Evolutionary conservation across 1,284 basidiomycete species (phyloP).

Genomic region (Apiotrichum gamsii): DNA sequence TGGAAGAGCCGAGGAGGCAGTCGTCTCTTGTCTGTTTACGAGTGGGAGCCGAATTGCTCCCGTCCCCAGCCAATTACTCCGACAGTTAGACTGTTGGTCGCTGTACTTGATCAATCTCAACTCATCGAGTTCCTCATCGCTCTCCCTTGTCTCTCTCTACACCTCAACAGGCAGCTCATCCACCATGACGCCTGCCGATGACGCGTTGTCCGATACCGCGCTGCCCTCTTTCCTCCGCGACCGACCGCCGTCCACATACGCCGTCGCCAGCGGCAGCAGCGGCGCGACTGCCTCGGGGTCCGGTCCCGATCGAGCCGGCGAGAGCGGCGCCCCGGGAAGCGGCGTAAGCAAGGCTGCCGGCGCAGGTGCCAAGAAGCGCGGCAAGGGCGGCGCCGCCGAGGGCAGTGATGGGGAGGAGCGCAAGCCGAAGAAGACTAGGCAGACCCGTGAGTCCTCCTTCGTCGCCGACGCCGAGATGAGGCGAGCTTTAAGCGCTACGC

Average conservation of each 20-base stretch:
- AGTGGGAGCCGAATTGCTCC: too few species aligned
- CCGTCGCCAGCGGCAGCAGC: neutral
- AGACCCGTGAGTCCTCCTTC: slow-evolving; percentile 34
- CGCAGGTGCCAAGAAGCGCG: slow-evolving; percentile 5
- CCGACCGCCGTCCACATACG: neutral
- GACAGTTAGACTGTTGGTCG: too few species aligned
- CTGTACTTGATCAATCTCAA: too few species aligned
- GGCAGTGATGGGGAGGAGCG: slow-evolving; percentile 11
- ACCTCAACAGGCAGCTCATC: neutral
- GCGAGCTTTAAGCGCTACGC: too few species aligned
- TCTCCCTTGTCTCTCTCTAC: neutral
- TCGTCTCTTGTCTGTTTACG: too few species aligned
- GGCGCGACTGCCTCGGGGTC: neutral
- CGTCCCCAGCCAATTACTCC: too few species aligned
- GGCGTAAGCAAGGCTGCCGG: neutral
- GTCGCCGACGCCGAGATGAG: too few species aligned
- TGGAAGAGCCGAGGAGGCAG: too few species aligned
- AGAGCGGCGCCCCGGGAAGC: neutral
- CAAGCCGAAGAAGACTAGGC: slow-evolving; percentile 39
- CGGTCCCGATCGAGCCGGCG: slow-evolving; percentile 1
- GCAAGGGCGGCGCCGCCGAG: slow-evolving; percentile 1
- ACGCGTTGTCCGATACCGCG: neutral
- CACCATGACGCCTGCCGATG: neutral
- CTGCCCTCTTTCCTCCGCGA: neutral
- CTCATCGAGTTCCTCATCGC: too few species aligned